These are phyloP conservation scores for Citrus australasica DNA, from an alignment of 345 rosid species.

Conservation along the genomic window DNA sequence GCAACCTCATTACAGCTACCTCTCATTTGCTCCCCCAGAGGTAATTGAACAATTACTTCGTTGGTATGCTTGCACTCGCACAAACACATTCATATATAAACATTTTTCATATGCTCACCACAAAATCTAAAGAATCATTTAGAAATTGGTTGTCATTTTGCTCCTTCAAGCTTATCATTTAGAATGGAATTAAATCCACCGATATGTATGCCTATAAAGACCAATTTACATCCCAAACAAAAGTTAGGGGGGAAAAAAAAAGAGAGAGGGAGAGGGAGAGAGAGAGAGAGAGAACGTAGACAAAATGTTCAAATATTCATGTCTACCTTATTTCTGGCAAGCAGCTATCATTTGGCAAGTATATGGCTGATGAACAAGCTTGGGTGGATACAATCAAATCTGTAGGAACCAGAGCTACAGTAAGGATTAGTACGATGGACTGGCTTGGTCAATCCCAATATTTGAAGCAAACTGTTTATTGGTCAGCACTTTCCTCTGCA, in stretches of 20 bases:
- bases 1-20: slow-evolving; percentile 43
- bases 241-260: too few relatives aligned
- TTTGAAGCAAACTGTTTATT: slow-evolving; percentile 47
- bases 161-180: background rate
- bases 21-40: slow-evolving; percentile 95
- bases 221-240: background rate
- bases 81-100: too few relatives aligned
- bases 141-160: background rate
- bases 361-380: slow-evolving; percentile 75
- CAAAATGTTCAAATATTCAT: background rate
- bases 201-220: background rate
- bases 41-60: slow-evolving; percentile 26
- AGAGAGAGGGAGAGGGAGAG: too few relatives aligned
- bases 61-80: background rate
- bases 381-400: slow-evolving; percentile 86
- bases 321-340: slow-evolving; percentile 9
- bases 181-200: background rate
- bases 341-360: slow-evolving; percentile 72
- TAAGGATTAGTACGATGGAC: slow-evolving; percentile 83
- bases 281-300: background rate
- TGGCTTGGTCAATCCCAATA: slow-evolving; percentile 96
- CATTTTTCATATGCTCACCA: background rate
- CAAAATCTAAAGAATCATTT: background rate
- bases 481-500: slow-evolving; percentile 77
- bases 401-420: slow-evolving; percentile 48